These are phyloP conservation scores for Moricandia moricandioides DNA, from an alignment of 345 rosid species.

Conservation along the genomic window DNA sequence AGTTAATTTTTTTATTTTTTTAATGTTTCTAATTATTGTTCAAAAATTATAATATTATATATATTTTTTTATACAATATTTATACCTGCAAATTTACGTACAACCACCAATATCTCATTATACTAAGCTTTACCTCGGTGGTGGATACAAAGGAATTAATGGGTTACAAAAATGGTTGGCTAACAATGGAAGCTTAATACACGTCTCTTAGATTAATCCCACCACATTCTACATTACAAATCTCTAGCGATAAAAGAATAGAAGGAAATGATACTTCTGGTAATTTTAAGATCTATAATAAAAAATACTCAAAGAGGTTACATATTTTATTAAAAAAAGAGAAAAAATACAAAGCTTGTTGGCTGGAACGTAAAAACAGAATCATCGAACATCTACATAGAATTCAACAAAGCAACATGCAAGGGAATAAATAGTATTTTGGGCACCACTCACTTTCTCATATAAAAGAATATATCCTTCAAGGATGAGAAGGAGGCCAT, in stretches of 20 bases:
- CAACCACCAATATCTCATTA: neutral
- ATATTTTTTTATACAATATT: no score
- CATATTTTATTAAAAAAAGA: neutral
- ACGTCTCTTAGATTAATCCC: neutral
- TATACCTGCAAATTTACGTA: no score
- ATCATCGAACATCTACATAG: constrained; percentile 20
- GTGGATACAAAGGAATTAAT: neutral
- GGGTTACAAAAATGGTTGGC: neutral
- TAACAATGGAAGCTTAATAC: neutral
- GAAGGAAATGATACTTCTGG: neutral
- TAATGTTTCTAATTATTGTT: no score
- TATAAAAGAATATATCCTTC: neutral
- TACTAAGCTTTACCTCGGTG: neutral
- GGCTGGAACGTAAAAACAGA: constrained; percentile 6
- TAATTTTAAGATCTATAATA: neutral
- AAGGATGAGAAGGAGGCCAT: constrained; percentile 42
- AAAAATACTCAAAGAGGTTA: neutral
- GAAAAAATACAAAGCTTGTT: neutral
- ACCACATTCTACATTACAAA: neutral
- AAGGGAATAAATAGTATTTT: neutral
- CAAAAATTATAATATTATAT: no score
- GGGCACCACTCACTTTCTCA: neutral
- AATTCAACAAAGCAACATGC: constrained; percentile 16
- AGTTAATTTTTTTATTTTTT: no score
- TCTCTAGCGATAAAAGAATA: neutral